Evolutionary conservation across 495 filamentous ascomycete genomes (phyloP).

Genomic region (Penicillium psychrofluorescens): DNA sequence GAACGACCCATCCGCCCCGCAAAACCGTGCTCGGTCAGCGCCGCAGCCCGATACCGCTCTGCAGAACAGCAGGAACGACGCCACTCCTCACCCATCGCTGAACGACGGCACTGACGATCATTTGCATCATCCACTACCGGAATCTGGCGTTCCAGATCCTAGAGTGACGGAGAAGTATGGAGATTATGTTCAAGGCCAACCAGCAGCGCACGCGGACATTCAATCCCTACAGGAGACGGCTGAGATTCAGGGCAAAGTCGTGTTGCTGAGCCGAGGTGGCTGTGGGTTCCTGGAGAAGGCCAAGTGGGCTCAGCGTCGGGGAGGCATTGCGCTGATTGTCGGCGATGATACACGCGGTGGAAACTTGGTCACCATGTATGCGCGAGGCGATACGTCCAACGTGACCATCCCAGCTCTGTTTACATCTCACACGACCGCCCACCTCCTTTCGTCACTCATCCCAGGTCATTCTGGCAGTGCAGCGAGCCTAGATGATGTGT

Average conservation of each 20-base stretch:
- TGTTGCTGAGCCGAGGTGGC: conserved; percentile 81
- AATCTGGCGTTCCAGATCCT: conserved; percentile 29
- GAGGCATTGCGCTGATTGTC: conserved; percentile 83
- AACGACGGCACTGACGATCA: conserved; percentile 92
- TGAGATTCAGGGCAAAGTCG: conserved; percentile 89
- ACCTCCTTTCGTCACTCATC: conserved; percentile 84
- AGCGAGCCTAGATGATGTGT: conserved; percentile 42
- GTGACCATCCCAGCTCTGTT: conserved; percentile 91
- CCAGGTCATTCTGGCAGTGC: conserved; percentile 59
- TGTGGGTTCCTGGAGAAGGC: conserved; percentile 97
- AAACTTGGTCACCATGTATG: conserved; percentile 91
- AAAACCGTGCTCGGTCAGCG: conserved; percentile 17
- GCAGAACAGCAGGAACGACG: conserved; percentile 13
- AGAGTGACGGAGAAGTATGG: conserved; percentile 28
- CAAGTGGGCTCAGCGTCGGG: conserved; percentile 89
- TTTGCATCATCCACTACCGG: conserved; percentile 61
- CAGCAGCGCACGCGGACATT: conserved; percentile 74
- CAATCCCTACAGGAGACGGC: conserved; percentile 90
- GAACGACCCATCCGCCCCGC: conserved; percentile 13
- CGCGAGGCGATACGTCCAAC: conserved; percentile 87
- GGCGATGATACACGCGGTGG: conserved; percentile 87
- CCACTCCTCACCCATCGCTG: conserved; percentile 19
- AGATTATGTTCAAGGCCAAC: conserved; percentile 35
- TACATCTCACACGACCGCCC: conserved; percentile 89
- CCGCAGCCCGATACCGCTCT: conserved; percentile 17